Base-by-base conservation (phyloP, 2,329 filamentous ascomycete genomes). In the Arthrobotrys conoides region DNA sequence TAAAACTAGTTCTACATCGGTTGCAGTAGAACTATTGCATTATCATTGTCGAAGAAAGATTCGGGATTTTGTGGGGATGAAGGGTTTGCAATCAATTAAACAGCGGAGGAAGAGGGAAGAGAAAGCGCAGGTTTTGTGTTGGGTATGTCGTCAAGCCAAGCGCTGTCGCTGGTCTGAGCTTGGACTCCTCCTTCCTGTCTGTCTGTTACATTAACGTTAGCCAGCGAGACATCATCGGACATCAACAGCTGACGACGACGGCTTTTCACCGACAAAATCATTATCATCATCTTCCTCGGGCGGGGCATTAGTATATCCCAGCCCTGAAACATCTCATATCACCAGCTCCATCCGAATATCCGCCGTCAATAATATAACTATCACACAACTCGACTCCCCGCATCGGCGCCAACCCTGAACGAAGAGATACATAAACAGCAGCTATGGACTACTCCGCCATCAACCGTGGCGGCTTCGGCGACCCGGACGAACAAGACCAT, bases 391-490 rank as follows among this genome's bases (percentile, higher is more conserved):
- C 38, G 14, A 41, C 38, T 33, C 70, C 69, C 70, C 70, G 70
- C 70, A 73, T 73, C 70, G 70, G 70, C 63, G 61, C 51, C 44
- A 46, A 67, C 51, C 44, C 22, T 65, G 27, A 27, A 16, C n/a
- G 9, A 36, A 8, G 5, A 36, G 9, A 10, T 22, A 57, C 20
- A 8, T 6, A 65, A 18, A 41, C 33, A 57, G 38, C n/a, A 38
- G 63, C 10, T 41, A 77, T 77, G 73, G 73, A 77, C 44, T 77
- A 77, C 51, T 77, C 73, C 66, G 73, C 61, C 30, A 77, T 77
- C 66, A 77, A 77, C 46, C 36, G 46, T 49, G 68, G 68, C 16
- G 68, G 68, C 44, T 71, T 71, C 46, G 73, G 73, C 51, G 73
- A 77, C 51, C 72, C 72, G 48, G 73, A 77, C 41, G 72, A 76